phyloP scores from a whole-genome alignment of 192 early-diverging fungal genomes.

The Coemansia sp. region DNA sequence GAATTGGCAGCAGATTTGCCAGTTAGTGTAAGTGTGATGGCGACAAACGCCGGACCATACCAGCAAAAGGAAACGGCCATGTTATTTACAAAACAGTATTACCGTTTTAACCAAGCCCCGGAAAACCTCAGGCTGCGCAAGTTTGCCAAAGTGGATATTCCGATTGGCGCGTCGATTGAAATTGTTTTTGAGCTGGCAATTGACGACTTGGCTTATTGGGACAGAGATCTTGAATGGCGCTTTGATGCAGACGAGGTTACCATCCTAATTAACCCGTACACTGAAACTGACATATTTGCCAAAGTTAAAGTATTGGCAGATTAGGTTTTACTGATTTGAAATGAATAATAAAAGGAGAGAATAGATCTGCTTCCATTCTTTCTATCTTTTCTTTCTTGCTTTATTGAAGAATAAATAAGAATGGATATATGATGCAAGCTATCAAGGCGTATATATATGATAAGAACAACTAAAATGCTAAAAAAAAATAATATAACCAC shows the following conservation, averaged over 20 bases:
- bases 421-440: too few relatives aligned
- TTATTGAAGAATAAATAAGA: background rate
- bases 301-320: constrained; percentile 6
- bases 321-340: background rate
- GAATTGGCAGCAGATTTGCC: constrained; percentile 12
- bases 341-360: too few relatives aligned
- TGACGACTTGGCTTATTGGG: constrained; percentile 36
- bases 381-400: background rate
- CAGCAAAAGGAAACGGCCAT: constrained; percentile 57
- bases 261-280: constrained; percentile 28
- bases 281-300: constrained; percentile 7
- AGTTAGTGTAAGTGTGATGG: constrained; percentile 33
- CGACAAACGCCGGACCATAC: constrained; percentile 51
- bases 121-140: constrained; percentile 54
- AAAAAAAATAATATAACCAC: background rate
- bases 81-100: constrained; percentile 56
- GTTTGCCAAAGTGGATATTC: constrained; percentile 54
- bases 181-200: constrained; percentile 43
- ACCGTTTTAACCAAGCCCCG: constrained; percentile 56
- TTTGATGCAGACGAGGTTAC: constrained; percentile 24
- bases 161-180: constrained; percentile 39
- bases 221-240: constrained; percentile 13
- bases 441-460: too few relatives aligned
- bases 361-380: too few relatives aligned
- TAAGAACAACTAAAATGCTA: too few relatives aligned